Conservation (phyloP, 2,329 filamentous ascomycete genomes). For the Helotiales sp. region DNA sequence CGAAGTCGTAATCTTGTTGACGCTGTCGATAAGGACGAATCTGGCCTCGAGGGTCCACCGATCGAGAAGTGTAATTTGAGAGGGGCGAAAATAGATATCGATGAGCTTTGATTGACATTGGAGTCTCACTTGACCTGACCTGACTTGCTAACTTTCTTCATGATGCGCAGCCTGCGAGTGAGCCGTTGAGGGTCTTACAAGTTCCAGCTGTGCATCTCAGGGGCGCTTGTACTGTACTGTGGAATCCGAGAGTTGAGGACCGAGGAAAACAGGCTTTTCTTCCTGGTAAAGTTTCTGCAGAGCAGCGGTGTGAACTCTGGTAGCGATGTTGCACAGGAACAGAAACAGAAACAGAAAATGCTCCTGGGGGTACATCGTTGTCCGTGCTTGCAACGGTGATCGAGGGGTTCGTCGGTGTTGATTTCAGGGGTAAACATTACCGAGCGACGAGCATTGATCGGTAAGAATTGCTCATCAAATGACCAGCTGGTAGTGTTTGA, state of each 20-base stretch:
- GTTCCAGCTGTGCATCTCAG: background rate
- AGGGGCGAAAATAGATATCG: background rate
- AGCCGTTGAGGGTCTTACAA: background rate
- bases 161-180: background rate
- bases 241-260: too few relatives aligned
- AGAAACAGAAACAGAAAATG: background rate
- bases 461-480: background rate
- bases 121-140: background rate
- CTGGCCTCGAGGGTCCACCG: background rate
- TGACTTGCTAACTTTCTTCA: background rate
- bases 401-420: background rate
- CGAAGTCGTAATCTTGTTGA: background rate
- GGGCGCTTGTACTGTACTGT: too few relatives aligned
- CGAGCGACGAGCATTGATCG: background rate
- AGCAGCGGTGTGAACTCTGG: constrained; percentile 3
- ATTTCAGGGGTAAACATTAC: background rate
- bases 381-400: background rate
- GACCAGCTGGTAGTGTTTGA: background rate
- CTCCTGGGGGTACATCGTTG: background rate
- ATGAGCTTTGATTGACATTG: background rate
- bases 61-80: background rate
- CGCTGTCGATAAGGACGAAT: background rate
- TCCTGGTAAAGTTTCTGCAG: background rate
- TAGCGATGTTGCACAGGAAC: background rate
- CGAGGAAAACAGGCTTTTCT: background rate